Conservation (phyloP, 768 basidiomycete species). For the Panellus pusillus region DNA sequence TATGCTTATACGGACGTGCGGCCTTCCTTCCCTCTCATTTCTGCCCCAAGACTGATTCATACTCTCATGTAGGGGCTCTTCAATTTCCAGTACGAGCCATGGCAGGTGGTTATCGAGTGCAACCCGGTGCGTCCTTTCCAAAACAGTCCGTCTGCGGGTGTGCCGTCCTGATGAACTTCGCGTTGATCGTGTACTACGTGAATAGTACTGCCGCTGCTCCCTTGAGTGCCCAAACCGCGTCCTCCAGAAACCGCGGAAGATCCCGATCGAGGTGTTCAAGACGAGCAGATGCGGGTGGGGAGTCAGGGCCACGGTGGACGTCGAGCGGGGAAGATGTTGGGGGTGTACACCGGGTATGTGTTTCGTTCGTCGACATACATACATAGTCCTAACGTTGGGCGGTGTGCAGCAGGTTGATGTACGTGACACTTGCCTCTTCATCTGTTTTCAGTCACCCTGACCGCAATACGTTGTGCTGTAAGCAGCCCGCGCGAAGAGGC, state of each 20-base stretch:
- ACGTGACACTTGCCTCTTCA: neutral
- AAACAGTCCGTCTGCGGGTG: neutral
- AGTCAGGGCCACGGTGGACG: conserved; percentile 19
- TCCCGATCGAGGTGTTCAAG: conserved; percentile 27
- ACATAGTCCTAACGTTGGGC: too few relatives aligned
- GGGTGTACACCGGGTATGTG: conserved; percentile 27
- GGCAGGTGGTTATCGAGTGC: conserved; percentile 26
- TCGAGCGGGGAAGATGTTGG: conserved; percentile 22
- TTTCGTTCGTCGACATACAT: neutral
- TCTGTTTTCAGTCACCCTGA: neutral
- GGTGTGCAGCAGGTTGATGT: conserved; percentile 15
- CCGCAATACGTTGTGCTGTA: too few relatives aligned
- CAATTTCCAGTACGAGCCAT: conserved; percentile 9
- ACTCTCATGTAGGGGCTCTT: conserved; percentile 9
- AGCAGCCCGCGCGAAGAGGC: conserved; percentile 9
- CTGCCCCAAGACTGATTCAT: neutral
- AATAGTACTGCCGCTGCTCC: conserved; percentile 21
- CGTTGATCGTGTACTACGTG: neutral
- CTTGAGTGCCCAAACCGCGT: conserved; percentile 23
- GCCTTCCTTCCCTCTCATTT: neutral
- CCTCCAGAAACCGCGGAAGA: conserved; percentile 22
- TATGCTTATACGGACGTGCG: conserved; percentile 16
- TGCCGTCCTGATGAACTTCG: neutral
- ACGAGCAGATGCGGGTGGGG: conserved; percentile 27
- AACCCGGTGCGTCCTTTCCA: conserved; percentile 18